Conservation (phyloP, 345 rosid genomes). For the Firmiana major region DNA sequence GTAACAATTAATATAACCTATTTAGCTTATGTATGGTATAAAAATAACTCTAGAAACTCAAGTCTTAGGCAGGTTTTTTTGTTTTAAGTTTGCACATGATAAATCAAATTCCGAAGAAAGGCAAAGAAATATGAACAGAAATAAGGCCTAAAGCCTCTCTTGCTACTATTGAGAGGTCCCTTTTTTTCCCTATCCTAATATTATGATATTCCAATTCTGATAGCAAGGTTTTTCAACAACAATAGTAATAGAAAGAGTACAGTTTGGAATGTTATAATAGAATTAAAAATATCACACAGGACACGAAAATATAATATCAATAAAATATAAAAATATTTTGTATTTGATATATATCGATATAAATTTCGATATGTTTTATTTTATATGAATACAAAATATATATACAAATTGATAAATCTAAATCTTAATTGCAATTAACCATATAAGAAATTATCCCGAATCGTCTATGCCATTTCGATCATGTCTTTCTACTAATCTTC, state of each 20-base stretch:
- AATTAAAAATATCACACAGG: no score
- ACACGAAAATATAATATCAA: no score
- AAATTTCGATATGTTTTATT: no score
- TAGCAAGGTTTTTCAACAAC: no score
- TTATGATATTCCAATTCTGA: no score
- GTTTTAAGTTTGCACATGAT: neutral
- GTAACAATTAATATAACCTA: no score
- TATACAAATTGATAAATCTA: no score
- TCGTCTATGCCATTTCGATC: neutral
- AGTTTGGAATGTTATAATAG: neutral
- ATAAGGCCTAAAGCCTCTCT: neutral
- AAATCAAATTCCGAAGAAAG: neutral
- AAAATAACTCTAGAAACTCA: neutral
- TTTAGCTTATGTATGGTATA: no score
- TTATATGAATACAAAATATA: no score
- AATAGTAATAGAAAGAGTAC: neutral
- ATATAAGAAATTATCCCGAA: neutral
- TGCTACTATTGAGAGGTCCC: neutral
- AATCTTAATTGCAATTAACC: neutral
- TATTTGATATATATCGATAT: no score
- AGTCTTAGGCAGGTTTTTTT: neutral
- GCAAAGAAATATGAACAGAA: neutral
- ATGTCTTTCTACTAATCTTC: neutral
- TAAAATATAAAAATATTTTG: no score
- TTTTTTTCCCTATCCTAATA: no score